A percentile compares a stretch with the other conserved stretches of the same genome.
phyloP scores from a whole-genome alignment of 1,139 yeast genomes.

The Sugiyamaella novakii region DNA sequence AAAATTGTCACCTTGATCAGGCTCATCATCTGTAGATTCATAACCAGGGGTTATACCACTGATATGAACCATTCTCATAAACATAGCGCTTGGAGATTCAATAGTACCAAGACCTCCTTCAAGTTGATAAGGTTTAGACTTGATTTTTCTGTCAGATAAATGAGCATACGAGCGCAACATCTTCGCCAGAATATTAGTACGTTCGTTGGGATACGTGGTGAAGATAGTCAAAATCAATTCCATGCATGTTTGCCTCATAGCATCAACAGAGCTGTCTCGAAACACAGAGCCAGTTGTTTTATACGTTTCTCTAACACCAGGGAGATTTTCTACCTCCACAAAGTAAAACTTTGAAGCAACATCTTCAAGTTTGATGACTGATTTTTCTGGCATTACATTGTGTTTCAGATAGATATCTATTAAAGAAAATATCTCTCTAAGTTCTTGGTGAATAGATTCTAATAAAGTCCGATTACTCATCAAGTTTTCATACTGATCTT shows the following conservation, averaged over 20 bases:
- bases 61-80: conserved; percentile 52
- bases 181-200: conserved; percentile 62
- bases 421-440: conserved; percentile 2
- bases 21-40: background rate
- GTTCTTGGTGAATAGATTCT: conserved; percentile 10
- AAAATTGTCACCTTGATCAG: background rate
- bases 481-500: background rate
- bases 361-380: conserved; percentile 13
- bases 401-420: conserved; percentile 5
- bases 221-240: conserved; percentile 51
- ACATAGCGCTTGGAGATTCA: conserved; percentile 51
- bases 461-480: background rate
- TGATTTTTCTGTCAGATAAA: conserved; percentile 49
- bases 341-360: conserved; percentile 9
- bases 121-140: conserved; percentile 50
- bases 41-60: conserved; percentile 32
- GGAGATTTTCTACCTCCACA: background rate
- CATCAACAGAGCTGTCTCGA: conserved; percentile 36
- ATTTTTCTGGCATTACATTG: conserved; percentile 8
- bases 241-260: conserved; percentile 44
- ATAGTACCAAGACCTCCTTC: conserved; percentile 49
- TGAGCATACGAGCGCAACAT: conserved; percentile 54
- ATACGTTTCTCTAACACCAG: background rate
- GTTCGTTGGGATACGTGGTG: conserved; percentile 51
- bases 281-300: background rate